A percentile compares a stretch with the other conserved stretches of the same genome.
Conservation (phyloP, 1,284 basidiomycete species). For the Pseudozyma flocculosa region DNA sequence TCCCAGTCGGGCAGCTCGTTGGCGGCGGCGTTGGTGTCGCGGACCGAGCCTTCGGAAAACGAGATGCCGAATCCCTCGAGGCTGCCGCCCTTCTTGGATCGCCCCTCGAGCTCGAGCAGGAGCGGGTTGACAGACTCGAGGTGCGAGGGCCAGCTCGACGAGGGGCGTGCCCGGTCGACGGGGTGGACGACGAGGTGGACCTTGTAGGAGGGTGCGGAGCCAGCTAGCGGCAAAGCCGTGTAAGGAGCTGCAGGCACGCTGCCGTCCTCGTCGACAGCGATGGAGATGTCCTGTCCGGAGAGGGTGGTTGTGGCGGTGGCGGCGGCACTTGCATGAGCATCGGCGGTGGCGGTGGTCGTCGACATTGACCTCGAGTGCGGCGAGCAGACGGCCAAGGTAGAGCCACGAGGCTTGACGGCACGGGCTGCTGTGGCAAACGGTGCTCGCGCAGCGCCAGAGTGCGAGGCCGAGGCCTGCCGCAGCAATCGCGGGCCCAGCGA, state of each 20-base stretch:
- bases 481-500: neutral
- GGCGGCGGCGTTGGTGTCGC: neutral
- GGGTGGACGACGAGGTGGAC: conserved; percentile 48
- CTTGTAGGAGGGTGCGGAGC: conserved; percentile 45
- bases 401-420: too few relatives aligned
- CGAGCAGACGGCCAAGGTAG: too few relatives aligned
- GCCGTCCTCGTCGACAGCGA: conserved; percentile 36
- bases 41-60: conserved; percentile 31
- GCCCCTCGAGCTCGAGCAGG: conserved; percentile 43
- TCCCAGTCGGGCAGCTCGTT: conserved; percentile 28
- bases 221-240: conserved; percentile 38
- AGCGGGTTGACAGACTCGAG: conserved; percentile 44
- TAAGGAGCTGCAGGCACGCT: conserved; percentile 46
- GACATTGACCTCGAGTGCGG: neutral
- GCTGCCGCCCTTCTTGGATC: conserved; percentile 33
- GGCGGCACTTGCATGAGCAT: conserved; percentile 6
- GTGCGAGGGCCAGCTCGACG: conserved; percentile 43
- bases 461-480: neutral
- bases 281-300: conserved; percentile 27
- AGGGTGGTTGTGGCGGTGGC: conserved; percentile 5
- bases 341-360: conserved; percentile 2
- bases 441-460: neutral
- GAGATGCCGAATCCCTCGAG: conserved; percentile 46
- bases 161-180: conserved; percentile 19
- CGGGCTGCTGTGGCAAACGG: conserved; percentile 1